Evolutionary conservation across 805 yeast genomes (phyloP).

Genomic region (Metschnikowia kofuensis): DNA sequence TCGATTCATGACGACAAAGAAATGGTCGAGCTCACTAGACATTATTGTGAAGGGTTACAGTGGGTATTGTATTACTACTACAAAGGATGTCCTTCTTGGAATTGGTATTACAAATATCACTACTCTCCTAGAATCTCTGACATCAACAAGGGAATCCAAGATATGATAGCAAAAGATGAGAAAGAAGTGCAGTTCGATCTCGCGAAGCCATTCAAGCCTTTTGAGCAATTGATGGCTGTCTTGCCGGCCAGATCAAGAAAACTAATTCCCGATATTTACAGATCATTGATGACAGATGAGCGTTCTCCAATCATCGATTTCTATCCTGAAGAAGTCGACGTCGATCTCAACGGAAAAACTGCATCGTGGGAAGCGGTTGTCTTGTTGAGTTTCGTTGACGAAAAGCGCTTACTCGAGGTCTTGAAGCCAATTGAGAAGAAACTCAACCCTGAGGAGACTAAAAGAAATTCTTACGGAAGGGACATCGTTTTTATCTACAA

Average conservation of each 20-base stretch:
- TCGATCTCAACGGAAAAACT: slow-evolving; percentile 91
- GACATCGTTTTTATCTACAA: slow-evolving; percentile 69
- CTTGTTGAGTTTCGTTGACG: slow-evolving; percentile 87
- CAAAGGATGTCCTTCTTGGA: slow-evolving; percentile 91
- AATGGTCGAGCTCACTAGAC: slow-evolving; percentile 63
- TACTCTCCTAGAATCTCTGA: slow-evolving; percentile 95
- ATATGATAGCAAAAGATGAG: slow-evolving; percentile 33
- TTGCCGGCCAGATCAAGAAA: slow-evolving; percentile 86
- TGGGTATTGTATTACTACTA: slow-evolving; percentile 95
- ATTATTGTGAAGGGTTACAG: slow-evolving; percentile 91
- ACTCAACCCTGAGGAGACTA: slow-evolving; percentile 65
- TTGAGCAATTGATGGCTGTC: slow-evolving; percentile 96
- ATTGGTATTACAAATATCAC: slow-evolving; percentile 88
- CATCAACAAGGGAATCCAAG: slow-evolving; percentile 66
- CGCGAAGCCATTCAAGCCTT: slow-evolving; percentile 85
- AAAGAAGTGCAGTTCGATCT: slow-evolving; percentile 52
- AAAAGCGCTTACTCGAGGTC: slow-evolving; percentile 66
- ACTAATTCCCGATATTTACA: slow-evolving; percentile 73
- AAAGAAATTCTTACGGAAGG: slow-evolving; percentile 71
- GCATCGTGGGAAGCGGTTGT: slow-evolving; percentile 99
- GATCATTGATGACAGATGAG: slow-evolving; percentile 82
- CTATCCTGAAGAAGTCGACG: slow-evolving; percentile 83
- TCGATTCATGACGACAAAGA: slow-evolving; percentile 57
- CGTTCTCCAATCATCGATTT: slow-evolving; percentile 85
- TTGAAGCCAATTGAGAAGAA: slow-evolving; percentile 62